Evolutionary conservation across 148 eudicot genomes (phyloP).

Genomic region (Rhododendron mucronatum): DNA sequence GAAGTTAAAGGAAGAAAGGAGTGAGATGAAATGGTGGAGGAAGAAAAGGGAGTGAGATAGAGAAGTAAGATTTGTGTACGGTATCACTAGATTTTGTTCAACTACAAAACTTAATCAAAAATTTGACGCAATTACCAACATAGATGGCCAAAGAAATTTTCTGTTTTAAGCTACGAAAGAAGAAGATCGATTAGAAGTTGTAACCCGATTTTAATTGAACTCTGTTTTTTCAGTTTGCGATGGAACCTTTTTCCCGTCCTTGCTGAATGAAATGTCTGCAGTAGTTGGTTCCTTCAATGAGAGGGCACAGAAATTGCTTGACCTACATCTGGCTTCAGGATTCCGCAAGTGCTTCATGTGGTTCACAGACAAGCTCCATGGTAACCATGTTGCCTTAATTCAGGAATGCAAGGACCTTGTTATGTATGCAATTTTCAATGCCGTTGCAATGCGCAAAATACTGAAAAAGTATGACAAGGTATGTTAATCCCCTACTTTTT

Average conservation of each 20-base stretch:
- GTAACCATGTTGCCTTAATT: slow-evolving; percentile 48
- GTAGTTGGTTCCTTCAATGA: slow-evolving; percentile 79
- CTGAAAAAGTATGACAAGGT: slow-evolving; percentile 96
- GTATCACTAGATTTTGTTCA: not conserved
- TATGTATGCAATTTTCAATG: slow-evolving; percentile 75
- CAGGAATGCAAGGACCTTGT: slow-evolving; percentile 82
- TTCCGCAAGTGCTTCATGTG: slow-evolving; percentile 55
- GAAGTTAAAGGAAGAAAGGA: no score
- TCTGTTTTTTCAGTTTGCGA: slow-evolving; percentile 58
- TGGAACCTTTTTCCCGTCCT: slow-evolving; percentile 81
- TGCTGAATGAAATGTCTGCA: slow-evolving; percentile 74
- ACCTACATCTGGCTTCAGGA: slow-evolving; percentile 70
- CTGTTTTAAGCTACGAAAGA: not conserved
- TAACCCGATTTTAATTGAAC: not conserved
- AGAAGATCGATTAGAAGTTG: not conserved
- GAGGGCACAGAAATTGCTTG: slow-evolving; percentile 74
- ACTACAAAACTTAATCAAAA: not conserved
- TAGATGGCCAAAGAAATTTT: not conserved
- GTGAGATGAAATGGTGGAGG: no score
- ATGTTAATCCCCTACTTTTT: not conserved
- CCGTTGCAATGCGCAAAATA: slow-evolving; percentile 84
- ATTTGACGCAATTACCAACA: not conserved
- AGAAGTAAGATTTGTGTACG: not conserved
- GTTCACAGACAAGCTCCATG: slow-evolving; percentile 54
- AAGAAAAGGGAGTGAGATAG: no score